These are phyloP conservation scores for Podaxis sp. DNA, from an alignment of 768 basidiomycete genomes.

Conservation along the genomic window DNA sequence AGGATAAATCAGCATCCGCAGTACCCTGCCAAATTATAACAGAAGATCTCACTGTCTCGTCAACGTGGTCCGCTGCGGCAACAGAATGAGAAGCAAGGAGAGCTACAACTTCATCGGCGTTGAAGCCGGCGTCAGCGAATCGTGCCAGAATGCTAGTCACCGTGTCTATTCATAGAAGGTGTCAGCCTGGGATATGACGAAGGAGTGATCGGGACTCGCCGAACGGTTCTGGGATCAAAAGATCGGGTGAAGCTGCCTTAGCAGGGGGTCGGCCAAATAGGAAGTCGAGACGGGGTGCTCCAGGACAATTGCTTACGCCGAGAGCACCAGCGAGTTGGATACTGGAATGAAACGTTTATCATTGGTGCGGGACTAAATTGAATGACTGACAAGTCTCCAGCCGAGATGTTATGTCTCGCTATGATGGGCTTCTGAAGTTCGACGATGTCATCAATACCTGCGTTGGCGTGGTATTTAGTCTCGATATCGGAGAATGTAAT, in stretches of 20 bases:
- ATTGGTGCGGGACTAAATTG: conserved; percentile 12
- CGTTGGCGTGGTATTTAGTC: conserved; percentile 41
- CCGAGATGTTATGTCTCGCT: conserved; percentile 32
- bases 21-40: too few species aligned
- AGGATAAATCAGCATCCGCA: neutral
- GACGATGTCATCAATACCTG: conserved; percentile 43
- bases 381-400: conserved; percentile 46
- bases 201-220: conserved; percentile 8
- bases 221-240: conserved; percentile 26
- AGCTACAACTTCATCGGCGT: conserved; percentile 35
- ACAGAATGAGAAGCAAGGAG: conserved; percentile 34
- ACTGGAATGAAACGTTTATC: conserved; percentile 24
- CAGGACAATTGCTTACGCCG: conserved; percentile 40
- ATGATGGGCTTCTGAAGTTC: conserved; percentile 35
- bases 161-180: conserved; percentile 21
- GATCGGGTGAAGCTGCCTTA: conserved; percentile 29
- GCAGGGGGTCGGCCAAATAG: conserved; percentile 36
- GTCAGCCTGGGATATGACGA: neutral
- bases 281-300: conserved; percentile 42
- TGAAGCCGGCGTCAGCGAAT: conserved; percentile 36
- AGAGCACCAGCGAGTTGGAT: conserved; percentile 50
- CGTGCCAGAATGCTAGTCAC: conserved; percentile 32
- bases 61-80: conserved; percentile 34
- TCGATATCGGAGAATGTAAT: conserved; percentile 44
- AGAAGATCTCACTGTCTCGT: conserved; percentile 23